Evolutionary conservation across 768 basidiomycete genomes (phyloP).

Genomic region (Peribolospora baueri): DNA sequence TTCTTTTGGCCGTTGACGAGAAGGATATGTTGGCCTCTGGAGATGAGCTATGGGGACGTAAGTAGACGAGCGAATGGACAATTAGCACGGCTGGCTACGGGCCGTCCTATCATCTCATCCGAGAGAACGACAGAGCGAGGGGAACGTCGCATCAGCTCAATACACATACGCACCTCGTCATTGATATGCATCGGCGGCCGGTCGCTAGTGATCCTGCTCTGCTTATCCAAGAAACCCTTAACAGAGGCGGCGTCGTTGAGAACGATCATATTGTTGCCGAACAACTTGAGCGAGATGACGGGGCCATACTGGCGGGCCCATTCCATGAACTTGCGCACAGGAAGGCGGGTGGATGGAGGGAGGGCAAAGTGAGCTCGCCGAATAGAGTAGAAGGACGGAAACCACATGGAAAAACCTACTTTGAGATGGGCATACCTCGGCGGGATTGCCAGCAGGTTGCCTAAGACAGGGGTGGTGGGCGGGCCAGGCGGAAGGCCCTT

Average conservation of each 20-base stretch:
- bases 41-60: neutral
- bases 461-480: neutral
- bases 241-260: neutral
- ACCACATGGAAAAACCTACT: too few species aligned
- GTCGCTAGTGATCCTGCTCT: neutral
- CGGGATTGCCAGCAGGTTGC: neutral
- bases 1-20: neutral
- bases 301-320: neutral
- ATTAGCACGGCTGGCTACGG: too few species aligned
- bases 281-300: conserved; percentile 1
- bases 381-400: too few species aligned
- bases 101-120: too few species aligned
- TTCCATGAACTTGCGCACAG: neutral
- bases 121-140: too few species aligned
- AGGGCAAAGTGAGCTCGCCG: too few species aligned
- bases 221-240: neutral
- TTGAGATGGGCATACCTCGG: neutral
- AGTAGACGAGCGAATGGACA: neutral
- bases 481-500: conserved; percentile 2
- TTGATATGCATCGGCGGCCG: neutral
- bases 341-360: too few species aligned
- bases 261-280: neutral
- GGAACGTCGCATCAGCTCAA: too few species aligned
- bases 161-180: too few species aligned
- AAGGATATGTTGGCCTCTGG: neutral